Base-by-base conservation (phyloP, 1,284 basidiomycete genomes). In the Phellopilus nigrolimitatus region DNA sequence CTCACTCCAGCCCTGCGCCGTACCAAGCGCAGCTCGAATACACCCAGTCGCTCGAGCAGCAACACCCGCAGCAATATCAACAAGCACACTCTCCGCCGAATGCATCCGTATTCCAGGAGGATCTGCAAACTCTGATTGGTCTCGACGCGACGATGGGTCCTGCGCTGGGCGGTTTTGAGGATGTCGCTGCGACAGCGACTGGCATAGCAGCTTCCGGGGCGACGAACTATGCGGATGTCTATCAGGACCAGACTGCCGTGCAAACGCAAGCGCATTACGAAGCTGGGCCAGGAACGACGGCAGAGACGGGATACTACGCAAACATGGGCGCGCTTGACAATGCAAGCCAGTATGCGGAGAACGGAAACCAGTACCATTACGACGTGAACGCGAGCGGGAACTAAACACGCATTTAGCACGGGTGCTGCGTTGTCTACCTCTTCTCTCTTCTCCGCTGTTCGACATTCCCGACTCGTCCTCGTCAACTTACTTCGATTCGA, bases 1-100 rank as follows among this genome's bases (percentile, higher is more conserved):
- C 78, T 22, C 75, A 79, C 52, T 78, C 74, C 28, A 82, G 81
- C 57, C 80, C 80, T n/a, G 73, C 75, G 59, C 69, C 70, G 53
- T 76, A 74, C 57, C 64, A 68, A 27, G 62, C 78, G 4, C 72
- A 74, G 7, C 66, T 81, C n/a, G 66, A 61, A 21, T 66, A 66
- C 41, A 60, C 54, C 43, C 30, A 47, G 41, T 21, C 13, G n/a
- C 13, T 15, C 13, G 12, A 22, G 22, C 52, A 53, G 36, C 51
- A 49, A 49, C 47, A 39, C 24, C 37, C 39, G 21, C 43, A 45
- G 25, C 45, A 49, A 15, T 17, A 30, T 12, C 47, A 41, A 12
- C 41, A 46, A 15, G 55, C 56, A 38, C 62, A 62, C 54, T 64
- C 64, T 49, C 59, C 60, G 56, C 61, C 63, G 55, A 59, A 61